Evolutionary conservation across 106 monocot species (phyloP).

Genomic region (Dendrobium nobile): DNA sequence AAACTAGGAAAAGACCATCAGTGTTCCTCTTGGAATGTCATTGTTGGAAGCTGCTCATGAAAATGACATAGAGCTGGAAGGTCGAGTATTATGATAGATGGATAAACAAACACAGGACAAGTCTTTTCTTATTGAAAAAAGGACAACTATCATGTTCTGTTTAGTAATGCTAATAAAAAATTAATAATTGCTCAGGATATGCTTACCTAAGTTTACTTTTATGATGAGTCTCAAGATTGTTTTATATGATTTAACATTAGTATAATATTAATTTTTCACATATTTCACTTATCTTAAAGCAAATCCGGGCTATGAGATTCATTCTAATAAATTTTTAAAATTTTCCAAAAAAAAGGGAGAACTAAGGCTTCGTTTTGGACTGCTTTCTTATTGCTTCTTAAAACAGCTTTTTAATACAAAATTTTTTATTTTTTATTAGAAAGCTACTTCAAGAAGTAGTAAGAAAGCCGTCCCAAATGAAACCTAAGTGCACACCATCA

Average conservation of each 20-base stretch:
- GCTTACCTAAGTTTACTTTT: too few relatives aligned
- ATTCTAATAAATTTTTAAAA: not conserved
- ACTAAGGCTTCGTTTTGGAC: too few relatives aligned
- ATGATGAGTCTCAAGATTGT: not conserved
- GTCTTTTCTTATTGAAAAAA: not conserved
- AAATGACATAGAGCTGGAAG: too few relatives aligned
- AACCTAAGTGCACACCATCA: not conserved
- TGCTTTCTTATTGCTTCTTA: too few relatives aligned
- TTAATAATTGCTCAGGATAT: not conserved
- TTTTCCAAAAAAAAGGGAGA: not conserved
- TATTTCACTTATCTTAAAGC: not conserved
- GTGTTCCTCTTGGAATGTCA: too few relatives aligned
- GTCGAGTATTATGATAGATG: not conserved
- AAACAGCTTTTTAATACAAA: too few relatives aligned
- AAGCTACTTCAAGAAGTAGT: too few relatives aligned
- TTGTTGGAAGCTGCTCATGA: too few relatives aligned
- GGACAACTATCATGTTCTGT: not conserved
- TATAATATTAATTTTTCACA: too few relatives aligned
- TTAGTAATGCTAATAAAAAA: not conserved
- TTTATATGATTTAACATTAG: not conserved
- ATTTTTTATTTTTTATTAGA: too few relatives aligned
- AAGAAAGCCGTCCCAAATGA: too few relatives aligned
- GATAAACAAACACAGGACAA: not conserved
- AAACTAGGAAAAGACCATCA: too few relatives aligned
- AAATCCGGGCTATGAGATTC: not conserved